Conservation (phyloP, 176 grass and related monocot genomes). For the Saccharum officinarum region DNA sequence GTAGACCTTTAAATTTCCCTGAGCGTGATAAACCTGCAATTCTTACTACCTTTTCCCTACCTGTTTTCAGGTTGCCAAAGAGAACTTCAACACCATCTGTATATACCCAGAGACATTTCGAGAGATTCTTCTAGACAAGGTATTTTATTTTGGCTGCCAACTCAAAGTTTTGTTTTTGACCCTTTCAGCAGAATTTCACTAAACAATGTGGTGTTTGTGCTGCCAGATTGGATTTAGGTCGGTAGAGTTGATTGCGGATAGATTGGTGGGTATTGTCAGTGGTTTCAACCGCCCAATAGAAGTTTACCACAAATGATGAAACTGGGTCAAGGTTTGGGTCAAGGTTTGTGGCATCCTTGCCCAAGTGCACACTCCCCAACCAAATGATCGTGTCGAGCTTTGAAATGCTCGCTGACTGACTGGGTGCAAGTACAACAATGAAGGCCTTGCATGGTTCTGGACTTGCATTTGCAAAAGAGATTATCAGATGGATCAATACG, state of each 20-base stretch:
- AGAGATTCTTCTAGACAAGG: conserved; percentile 96
- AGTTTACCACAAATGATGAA: conserved; percentile 76
- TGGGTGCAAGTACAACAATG: background rate
- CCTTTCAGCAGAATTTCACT: background rate
- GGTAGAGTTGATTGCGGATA: conserved; percentile 64
- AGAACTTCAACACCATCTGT: conserved; percentile 56
- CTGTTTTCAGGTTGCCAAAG: conserved; percentile 63
- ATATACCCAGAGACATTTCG: conserved; percentile 68
- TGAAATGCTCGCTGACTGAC: background rate
- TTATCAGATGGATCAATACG: background rate
- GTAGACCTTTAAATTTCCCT: background rate
- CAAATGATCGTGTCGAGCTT: conserved; percentile 6
- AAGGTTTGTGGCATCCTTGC: background rate
- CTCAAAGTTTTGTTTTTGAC: background rate
- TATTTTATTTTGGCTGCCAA: conserved; percentile 25
- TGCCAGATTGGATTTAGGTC: conserved; percentile 94
- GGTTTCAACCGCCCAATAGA: conserved; percentile 88
- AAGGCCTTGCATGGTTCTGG: too few relatives aligned
- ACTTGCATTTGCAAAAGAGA: background rate
- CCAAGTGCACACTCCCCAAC: background rate
- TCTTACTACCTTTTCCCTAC: background rate
- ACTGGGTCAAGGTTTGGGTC: too few relatives aligned
- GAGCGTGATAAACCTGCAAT: background rate
- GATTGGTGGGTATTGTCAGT: conserved; percentile 49
- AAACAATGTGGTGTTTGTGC: background rate